These are phyloP conservation scores for Aphanomyces stellatus DNA, from an alignment of 352 stramenopile species.

Conservation along the genomic window DNA sequence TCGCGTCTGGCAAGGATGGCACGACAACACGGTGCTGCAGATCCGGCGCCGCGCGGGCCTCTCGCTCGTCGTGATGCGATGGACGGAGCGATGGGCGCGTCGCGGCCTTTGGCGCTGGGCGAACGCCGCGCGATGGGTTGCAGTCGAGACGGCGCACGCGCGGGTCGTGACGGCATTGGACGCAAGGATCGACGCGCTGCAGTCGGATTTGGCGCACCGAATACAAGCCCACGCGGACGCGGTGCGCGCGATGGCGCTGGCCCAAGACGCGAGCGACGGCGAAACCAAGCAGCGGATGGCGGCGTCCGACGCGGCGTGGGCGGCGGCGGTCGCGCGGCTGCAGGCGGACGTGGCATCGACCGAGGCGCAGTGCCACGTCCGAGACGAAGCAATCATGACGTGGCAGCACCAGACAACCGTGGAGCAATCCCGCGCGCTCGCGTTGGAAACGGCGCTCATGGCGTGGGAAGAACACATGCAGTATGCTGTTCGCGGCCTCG, in stretches of 20 bases:
- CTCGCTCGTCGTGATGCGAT: neutral
- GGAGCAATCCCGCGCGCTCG: neutral
- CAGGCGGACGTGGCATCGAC: too few relatives aligned
- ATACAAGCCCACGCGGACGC: neutral
- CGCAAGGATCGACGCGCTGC: neutral
- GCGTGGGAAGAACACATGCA: neutral
- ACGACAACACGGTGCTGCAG: neutral
- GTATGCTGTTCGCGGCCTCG: neutral
- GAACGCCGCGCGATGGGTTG: neutral
- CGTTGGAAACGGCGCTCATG: neutral
- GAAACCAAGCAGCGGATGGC: too few relatives aligned
- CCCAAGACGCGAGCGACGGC: neutral
- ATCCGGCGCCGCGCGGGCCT: neutral
- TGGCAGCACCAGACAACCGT: neutral
- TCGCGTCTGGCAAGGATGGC: neutral
- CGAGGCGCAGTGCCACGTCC: too few relatives aligned
- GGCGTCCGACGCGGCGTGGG: too few relatives aligned
- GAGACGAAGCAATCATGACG: too few relatives aligned
- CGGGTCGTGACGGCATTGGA: neutral
- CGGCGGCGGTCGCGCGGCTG: too few relatives aligned
- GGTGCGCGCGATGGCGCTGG: neutral
- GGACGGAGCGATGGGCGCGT: neutral
- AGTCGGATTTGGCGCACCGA: neutral
- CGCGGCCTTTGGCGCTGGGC: neutral
- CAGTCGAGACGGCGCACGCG: neutral